phyloP scores from a whole-genome alignment of 2,329 filamentous ascomycete genomes.

The Microascus cirrosus region DNA sequence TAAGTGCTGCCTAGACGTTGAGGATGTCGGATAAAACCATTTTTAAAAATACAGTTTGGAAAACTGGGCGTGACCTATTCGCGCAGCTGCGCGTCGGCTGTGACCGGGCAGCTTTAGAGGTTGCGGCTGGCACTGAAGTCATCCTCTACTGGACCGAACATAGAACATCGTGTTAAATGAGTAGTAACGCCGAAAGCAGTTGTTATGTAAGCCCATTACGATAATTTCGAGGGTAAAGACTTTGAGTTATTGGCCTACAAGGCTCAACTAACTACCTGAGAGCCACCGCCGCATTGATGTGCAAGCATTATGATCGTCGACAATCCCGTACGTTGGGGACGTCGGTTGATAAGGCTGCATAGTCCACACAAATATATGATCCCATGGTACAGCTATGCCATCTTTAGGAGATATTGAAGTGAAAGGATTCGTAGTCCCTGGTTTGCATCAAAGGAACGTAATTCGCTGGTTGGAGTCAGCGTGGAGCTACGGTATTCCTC shows the following conservation, averaged over 20 bases:
- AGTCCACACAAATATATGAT: not conserved
- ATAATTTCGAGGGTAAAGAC: no score
- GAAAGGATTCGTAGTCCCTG: no score
- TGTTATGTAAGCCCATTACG: not conserved
- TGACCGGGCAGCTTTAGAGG: not conserved
- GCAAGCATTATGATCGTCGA: not conserved
- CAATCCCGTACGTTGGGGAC: not conserved
- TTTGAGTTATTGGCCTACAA: no score
- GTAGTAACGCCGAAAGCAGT: no score
- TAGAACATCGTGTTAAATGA: no score
- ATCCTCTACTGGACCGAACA: not conserved
- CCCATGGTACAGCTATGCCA: not conserved
- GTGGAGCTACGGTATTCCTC: no score
- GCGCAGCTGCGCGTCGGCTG: constrained; percentile 27
- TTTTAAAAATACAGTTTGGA: constrained; percentile 37
- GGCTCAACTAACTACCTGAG: not conserved
- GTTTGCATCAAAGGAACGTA: no score
- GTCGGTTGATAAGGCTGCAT: not conserved
- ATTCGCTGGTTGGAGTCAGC: no score
- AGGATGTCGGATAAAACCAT: constrained; percentile 36
- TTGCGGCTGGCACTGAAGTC: not conserved
- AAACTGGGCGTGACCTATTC: constrained; percentile 36
- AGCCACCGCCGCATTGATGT: no score
- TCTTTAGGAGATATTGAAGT: not conserved
- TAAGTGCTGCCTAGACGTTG: constrained; percentile 38